phyloP scores from a whole-genome alignment of 2,329 filamentous ascomycete species.

The Cryoendolithus antarcticus region DNA sequence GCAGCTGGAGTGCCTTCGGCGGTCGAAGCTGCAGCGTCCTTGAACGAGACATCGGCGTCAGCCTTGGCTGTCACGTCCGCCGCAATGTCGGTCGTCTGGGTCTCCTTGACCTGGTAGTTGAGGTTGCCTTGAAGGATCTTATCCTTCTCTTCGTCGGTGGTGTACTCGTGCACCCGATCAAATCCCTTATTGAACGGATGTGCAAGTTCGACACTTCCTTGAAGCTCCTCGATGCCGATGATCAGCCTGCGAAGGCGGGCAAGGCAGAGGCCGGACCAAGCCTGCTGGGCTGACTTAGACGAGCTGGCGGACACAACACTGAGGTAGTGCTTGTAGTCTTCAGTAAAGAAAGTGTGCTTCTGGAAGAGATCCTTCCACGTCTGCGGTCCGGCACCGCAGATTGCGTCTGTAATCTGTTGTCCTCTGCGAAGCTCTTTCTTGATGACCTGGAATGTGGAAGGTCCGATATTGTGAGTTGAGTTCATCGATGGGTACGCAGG shows the following conservation, averaged over 20 bases:
- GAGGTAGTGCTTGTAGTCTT: conserved; percentile 91
- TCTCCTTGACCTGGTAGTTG: conserved; percentile 46
- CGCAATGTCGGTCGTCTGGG: conserved; percentile 39
- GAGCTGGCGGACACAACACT: conserved; percentile 73
- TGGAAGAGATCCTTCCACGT: conserved; percentile 81
- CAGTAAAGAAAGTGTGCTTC: conserved; percentile 86
- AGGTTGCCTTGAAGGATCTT: conserved; percentile 50
- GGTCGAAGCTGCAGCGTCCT: conserved; percentile 29
- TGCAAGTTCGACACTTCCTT: conserved; percentile 61
- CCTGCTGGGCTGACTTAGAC: conserved; percentile 69
- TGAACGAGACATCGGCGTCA: too few species aligned
- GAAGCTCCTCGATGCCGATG: conserved; percentile 66
- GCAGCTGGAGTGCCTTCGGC: conserved; percentile 27
- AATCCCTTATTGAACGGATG: conserved; percentile 91
- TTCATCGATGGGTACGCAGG: conserved; percentile 98
- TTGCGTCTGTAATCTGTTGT: conserved; percentile 63
- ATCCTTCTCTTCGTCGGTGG: conserved; percentile 48
- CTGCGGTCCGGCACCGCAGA: conserved; percentile 57
- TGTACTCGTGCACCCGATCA: conserved; percentile 64
- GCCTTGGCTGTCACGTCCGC: conserved; percentile 38
- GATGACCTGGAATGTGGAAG: conserved; percentile 75
- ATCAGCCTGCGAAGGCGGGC: conserved; percentile 85
- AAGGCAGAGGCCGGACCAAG: conserved; percentile 86
- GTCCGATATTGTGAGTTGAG: conserved; percentile 84
- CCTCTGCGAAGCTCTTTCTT: conserved; percentile 70